A percentile compares a stretch with the other conserved stretches of the same genome.
These are phyloP conservation scores for Sindora glabra DNA, from an alignment of 306 rosid species.

Conservation along the genomic window DNA sequence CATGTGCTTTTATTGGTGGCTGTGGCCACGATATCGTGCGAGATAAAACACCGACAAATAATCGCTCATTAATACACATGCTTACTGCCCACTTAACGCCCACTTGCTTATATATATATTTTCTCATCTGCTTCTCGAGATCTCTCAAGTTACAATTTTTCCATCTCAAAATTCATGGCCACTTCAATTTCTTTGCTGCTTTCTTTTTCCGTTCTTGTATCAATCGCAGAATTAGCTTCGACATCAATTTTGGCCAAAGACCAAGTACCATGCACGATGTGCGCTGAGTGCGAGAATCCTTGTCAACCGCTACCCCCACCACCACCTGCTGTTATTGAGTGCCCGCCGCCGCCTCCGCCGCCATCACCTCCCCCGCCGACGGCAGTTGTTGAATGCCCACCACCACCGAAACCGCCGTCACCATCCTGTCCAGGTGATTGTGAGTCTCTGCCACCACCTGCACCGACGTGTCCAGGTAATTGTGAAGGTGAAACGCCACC, in stretches of 20 bases:
- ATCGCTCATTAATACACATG: constrained; percentile 47
- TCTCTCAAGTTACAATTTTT: neutral
- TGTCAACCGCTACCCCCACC: constrained; percentile 39
- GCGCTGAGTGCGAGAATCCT: constrained; percentile 49
- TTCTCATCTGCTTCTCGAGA: neutral
- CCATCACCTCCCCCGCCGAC: constrained; percentile 22
- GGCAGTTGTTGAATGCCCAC: constrained; percentile 20
- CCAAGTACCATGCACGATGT: constrained; percentile 39
- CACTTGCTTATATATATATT: too few relatives aligned
- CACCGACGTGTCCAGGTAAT: neutral
- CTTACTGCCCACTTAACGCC: too few relatives aligned
- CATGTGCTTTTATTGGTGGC: neutral
- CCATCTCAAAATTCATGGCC: constrained; percentile 9
- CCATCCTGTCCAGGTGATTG: constrained; percentile 16
- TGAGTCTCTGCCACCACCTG: neutral
- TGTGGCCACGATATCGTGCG: constrained; percentile 23
- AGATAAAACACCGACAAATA: constrained; percentile 68
- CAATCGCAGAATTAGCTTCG: neutral
- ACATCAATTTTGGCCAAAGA: constrained; percentile 36
- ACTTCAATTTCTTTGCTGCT: neutral
- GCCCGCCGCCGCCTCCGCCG: constrained; percentile 17
- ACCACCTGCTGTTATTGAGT: constrained; percentile 24
- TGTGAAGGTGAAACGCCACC: constrained; percentile 7
- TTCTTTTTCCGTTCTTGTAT: neutral
- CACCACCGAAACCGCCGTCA: constrained; percentile 36